A percentile compares a stretch with the other conserved stretches of the same genome.
Conservation (phyloP, 2,329 filamentous ascomycete species). For the Hymenoscyphus fraxineus region DNA sequence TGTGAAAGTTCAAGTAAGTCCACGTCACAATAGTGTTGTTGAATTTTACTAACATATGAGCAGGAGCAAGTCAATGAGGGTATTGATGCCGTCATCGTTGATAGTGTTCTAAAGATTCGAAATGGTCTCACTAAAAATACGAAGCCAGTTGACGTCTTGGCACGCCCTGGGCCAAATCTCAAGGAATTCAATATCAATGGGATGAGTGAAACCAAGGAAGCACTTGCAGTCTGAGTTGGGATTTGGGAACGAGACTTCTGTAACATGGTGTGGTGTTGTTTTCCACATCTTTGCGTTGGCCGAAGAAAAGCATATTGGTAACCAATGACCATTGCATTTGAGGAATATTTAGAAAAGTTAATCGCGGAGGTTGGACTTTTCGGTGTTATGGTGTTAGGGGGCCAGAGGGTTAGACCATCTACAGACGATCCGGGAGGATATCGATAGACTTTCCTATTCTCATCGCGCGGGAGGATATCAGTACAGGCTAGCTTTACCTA, state of each 20-base stretch:
- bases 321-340: background rate
- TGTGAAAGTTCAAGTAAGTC: constrained; percentile 73
- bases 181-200: background rate
- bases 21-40: background rate
- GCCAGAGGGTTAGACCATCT: background rate
- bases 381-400: background rate
- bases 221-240: background rate
- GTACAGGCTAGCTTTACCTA: no score
- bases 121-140: constrained; percentile 61
- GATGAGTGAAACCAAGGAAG: background rate
- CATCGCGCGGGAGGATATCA: background rate
- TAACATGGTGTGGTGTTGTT: background rate
- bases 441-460: background rate
- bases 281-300: background rate
- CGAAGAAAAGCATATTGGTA: background rate
- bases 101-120: constrained; percentile 87
- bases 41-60: constrained; percentile 13
- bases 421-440: background rate
- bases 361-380: background rate
- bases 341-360: background rate
- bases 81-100: constrained; percentile 96
- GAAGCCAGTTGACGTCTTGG: constrained; percentile 10
- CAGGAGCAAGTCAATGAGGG: constrained; percentile 81
- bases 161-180: background rate
- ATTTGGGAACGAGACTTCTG: background rate